Evolutionary conservation across 1,284 basidiomycete genomes (phyloP), one percentile per base, ranked within the genome.

Genomic region (Melampsora medusae): DNA sequence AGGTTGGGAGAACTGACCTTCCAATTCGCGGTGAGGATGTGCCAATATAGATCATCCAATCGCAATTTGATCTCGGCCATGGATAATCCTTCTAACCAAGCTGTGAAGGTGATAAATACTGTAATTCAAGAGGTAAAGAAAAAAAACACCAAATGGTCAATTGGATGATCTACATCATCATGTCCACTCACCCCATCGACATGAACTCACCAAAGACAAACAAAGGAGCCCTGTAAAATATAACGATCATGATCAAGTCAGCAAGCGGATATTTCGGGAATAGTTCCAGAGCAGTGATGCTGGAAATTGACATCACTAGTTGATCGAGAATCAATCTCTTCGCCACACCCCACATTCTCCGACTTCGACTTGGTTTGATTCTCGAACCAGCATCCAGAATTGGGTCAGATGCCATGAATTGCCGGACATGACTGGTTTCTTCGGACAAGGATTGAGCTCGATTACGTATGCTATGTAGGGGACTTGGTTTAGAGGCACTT

Each of bases 101-200:
- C 69, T 5, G 69, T 70, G 12, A 70, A n/a, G 17, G 59, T 46
- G 25, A 70, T 70, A n/a, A 70, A 70, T 38, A 70, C 69, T 70
- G 12, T 42, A 33, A 53, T 31, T 14, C 14, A n/a, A 17, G 50
- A 35, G 28, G 25, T 33, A 10, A 48, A 38, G 9, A 50, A 49
- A 42, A 42, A 42, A 42, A 25, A 25, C 42, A 42, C 12, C 42
- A 42, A 9, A 14, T 42, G 12, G 12, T 42, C 12, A 42, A 42
- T 14, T 42, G 42, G 12, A 42, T 42, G 42, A 14, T 2, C 42
- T 42, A 42, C 12, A 35, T 35, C 25, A 25, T 25, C 25, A 25
- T 25, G 9, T 35, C 35, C 2, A 35, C 35, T 9, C 35, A 9
- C 35, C 12, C 9, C 22, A n/a, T 31, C 5, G 35, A 28, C 25